Evolutionary conservation across 2,329 filamentous ascomycete species (phyloP), one percentile per base, ranked within the genome.

Genomic region (Aspergillus pseudoglaucus): DNA sequence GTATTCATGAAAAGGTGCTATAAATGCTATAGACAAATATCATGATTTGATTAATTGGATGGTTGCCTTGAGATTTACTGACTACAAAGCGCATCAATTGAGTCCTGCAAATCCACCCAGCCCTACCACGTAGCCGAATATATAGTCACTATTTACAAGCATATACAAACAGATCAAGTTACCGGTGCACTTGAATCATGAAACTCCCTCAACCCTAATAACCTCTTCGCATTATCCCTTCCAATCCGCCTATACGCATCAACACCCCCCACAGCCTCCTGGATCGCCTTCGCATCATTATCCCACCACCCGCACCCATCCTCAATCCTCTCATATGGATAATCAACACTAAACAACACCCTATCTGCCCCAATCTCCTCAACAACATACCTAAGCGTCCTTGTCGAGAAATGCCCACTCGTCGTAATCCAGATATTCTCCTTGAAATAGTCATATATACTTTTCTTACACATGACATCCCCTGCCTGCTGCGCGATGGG

Each of bases 301-400:
- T 74, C 72, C 55, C 69, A 72, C 70, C 71, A 73, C 3, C 58
- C 67, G 55, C 72, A 75, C 2, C 55, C 68, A 63, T 73, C 68
- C 45, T 55, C 58, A 49, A 70, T 69, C 2, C 61, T 64, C 58
- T 69, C 67, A 48, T 67, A 69, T 1, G 67, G 67, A 59, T 68
- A 72, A 56, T 71, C 69, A 53, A 70, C 67, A 9, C 62, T 67
- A 53, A 71, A 72, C 47, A 72, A 40, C 49, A 72, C 69, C 23
- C 68, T 59, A 53, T 71, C 66, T 3, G 63, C 53, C 2, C 66
- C 62, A 47, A 72, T 59, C 56, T 71, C 68, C 8, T 60, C 64
- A 17, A 39, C 37, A 14, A 39, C 56, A 70, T 61, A 51, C 66
- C 68, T 61, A 43, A 72, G 46, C 4, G 67, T 69, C 6, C 65